Conservation (phyloP, 805 yeast species). For the Starmera quercuum region DNA sequence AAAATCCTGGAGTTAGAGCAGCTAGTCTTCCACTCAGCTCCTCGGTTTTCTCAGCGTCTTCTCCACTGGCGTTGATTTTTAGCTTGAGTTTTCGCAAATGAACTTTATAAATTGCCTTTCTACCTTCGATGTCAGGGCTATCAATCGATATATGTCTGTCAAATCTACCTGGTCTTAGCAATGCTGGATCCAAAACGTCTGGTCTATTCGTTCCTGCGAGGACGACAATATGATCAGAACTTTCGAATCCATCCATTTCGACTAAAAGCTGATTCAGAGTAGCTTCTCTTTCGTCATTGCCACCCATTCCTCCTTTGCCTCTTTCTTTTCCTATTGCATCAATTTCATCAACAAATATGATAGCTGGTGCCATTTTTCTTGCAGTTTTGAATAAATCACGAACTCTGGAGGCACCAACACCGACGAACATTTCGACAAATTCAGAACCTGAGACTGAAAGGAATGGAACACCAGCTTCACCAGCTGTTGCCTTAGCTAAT, state of each 20-base stretch:
- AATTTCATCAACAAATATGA: conserved; percentile 88
- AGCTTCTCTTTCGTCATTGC: conserved; percentile 89
- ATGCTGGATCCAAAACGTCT: conserved; percentile 83
- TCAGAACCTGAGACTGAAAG: conserved; percentile 89
- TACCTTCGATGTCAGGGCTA: conserved; percentile 82
- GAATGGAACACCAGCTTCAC: conserved; percentile 94
- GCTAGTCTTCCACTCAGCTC: conserved; percentile 77
- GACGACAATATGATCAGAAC: conserved; percentile 87
- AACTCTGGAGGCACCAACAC: conserved; percentile 93
- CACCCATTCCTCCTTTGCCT: conserved; percentile 67
- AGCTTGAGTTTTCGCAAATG: conserved; percentile 60
- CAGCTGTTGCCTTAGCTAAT: conserved; percentile 91
- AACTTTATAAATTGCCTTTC: conserved; percentile 79
- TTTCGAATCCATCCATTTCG: conserved; percentile 91
- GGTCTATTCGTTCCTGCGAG: conserved; percentile 93
- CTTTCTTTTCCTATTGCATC: conserved; percentile 93
- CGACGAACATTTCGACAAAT: conserved; percentile 95
- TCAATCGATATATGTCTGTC: conserved; percentile 86
- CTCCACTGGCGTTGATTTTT: conserved; percentile 30
- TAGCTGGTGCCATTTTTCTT: conserved; percentile 82
- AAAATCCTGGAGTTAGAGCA: conserved; percentile 89
- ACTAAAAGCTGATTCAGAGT: conserved; percentile 88
- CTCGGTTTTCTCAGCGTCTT: conserved; percentile 38
- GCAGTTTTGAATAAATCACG: conserved; percentile 90
- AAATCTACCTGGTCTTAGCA: conserved; percentile 91